A percentile compares a stretch with the other conserved stretches of the same genome.
These are phyloP conservation scores for Capsella rubella DNA, from an alignment of 441 rosid species.

Conservation along the genomic window DNA sequence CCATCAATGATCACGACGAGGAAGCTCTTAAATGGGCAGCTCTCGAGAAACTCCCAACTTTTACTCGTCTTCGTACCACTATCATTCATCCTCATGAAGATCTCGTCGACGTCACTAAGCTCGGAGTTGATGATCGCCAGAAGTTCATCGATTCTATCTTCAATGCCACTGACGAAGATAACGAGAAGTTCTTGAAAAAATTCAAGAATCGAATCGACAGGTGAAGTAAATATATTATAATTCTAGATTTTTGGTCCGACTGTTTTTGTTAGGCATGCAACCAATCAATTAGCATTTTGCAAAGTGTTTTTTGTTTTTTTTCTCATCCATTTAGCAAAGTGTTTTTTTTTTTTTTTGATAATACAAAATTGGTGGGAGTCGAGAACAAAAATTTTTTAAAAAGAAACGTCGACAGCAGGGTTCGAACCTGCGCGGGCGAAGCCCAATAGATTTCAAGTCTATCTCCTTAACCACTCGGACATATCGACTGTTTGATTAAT, in stretches of 20 bases:
- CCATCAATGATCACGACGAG: conserved; percentile 59
- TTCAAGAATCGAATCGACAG: conserved; percentile 69
- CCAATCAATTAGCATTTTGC: neutral
- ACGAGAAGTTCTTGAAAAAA: conserved; percentile 64
- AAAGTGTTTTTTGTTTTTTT: neutral
- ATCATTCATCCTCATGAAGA: conserved; percentile 52
- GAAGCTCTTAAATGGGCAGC: conserved; percentile 97
- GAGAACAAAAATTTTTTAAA: neutral
- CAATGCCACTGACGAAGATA: conserved; percentile 80
- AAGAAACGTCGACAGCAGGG: conserved; percentile 90
- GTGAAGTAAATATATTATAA: conserved; percentile 39
- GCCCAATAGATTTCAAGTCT: conserved; percentile 99
- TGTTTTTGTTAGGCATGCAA: neutral
- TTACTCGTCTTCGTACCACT: conserved; percentile 70
- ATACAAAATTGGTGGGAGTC: neutral
- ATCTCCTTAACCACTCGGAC: conserved; percentile 99
- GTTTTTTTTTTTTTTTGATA: neutral
- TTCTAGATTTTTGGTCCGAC: neutral
- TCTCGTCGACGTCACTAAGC: conserved; percentile 66
- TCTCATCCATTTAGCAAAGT: neutral
- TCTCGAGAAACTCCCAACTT: conserved; percentile 78
- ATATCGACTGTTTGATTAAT: conserved; percentile 60
- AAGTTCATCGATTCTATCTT: conserved; percentile 65
- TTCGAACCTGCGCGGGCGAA: conserved; percentile 98
- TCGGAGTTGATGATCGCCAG: conserved; percentile 67